Evolutionary conservation across 345 rosid genomes (phyloP).

Genomic region (Citrus glauca): DNA sequence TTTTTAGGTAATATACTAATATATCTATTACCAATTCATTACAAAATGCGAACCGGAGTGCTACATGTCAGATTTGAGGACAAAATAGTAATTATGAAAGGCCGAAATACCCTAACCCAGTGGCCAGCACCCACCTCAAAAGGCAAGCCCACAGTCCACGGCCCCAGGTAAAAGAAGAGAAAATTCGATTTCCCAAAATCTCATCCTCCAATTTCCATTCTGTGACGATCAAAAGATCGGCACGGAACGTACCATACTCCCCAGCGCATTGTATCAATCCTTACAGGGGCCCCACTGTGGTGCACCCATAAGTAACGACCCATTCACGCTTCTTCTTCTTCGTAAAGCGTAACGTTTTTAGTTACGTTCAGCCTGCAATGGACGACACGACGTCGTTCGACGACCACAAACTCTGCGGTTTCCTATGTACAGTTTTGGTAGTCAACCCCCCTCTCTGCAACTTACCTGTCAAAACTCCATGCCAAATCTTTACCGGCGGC

Average conservation of each 20-base stretch:
- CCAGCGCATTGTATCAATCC: background rate
- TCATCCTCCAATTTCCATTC: background rate
- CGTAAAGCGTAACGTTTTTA: background rate
- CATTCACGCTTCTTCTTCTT: background rate
- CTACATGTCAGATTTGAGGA: no score
- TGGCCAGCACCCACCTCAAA: no score
- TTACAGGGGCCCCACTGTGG: background rate
- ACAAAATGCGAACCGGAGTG: no score
- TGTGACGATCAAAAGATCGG: background rate
- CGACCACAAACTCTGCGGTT: slow-evolving; percentile 73
- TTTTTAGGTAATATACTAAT: no score
- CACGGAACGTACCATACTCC: background rate
- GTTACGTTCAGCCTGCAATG: background rate
- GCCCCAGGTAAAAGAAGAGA: background rate
- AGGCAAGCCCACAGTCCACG: no score
- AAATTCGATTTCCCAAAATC: background rate
- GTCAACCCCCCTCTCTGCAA: slow-evolving; percentile 18
- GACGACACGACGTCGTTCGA: slow-evolving; percentile 7
- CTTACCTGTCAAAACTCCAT: slow-evolving; percentile 33
- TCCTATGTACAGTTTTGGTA: slow-evolving; percentile 52
- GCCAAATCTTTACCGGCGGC: slow-evolving; percentile 44
- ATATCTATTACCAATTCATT: no score
- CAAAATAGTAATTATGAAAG: background rate
- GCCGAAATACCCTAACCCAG: no score
- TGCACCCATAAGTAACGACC: background rate